These are phyloP conservation scores for Melanogaster broomeanus DNA, from an alignment of 768 basidiomycete species.

Conservation along the genomic window DNA sequence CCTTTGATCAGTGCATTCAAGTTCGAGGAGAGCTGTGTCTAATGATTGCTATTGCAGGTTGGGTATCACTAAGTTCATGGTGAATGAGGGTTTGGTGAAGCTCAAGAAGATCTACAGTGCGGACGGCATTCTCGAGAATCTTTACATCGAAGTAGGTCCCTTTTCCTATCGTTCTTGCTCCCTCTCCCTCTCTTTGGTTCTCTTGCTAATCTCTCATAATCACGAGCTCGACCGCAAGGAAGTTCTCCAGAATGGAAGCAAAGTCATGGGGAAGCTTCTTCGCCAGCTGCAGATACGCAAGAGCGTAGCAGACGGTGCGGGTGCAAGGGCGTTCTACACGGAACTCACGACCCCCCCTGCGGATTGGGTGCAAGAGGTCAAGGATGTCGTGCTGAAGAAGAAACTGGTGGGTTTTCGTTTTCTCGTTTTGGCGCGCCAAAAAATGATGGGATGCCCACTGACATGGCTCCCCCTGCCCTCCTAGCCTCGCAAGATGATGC, in stretches of 20 bases:
- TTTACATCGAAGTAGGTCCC: constrained; percentile 62
- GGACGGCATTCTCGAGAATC: constrained; percentile 61
- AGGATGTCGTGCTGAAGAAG: constrained; percentile 77
- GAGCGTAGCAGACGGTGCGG: constrained; percentile 81
- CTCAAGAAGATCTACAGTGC: constrained; percentile 67
- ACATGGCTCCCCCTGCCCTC: too few species aligned
- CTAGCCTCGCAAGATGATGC: constrained; percentile 83
- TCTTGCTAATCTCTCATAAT: background rate
- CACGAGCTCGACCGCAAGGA: constrained; percentile 69
- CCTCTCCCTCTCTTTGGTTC: background rate
- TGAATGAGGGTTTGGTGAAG: constrained; percentile 65
- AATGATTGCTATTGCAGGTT: constrained; percentile 42
- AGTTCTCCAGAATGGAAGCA: constrained; percentile 64
- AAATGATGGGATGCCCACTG: too few species aligned
- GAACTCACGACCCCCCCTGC: constrained; percentile 70
- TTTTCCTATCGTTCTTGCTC: background rate
- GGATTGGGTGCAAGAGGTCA: constrained; percentile 74
- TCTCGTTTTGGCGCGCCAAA: background rate
- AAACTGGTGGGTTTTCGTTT: constrained; percentile 56
- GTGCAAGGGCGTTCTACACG: constrained; percentile 80
- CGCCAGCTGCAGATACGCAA: constrained; percentile 82
- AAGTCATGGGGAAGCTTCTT: constrained; percentile 71
- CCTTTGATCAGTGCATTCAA: background rate
- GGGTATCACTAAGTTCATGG: constrained; percentile 81
- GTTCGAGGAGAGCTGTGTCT: background rate